Base-by-base conservation (phyloP, 257 asterid species). In the Fraxinus quadrangulata region DNA sequence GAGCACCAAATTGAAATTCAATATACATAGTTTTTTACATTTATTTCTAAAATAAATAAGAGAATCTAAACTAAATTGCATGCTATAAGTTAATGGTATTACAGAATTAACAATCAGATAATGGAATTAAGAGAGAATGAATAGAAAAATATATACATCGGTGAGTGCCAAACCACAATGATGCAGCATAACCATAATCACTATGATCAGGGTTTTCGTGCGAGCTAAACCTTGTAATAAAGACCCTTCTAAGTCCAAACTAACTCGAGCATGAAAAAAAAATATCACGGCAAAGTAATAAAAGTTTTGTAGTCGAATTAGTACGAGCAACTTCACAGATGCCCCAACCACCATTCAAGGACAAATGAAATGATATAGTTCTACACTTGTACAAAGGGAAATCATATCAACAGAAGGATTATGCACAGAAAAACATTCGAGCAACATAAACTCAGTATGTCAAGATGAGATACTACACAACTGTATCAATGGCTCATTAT, bases 401-500 rank as follows among this genome's bases (percentile, higher is more conserved):
- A 24, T 24, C 69, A 10, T 10, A 63, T 63, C 66, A 21, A 30
- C 19, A 24, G 40, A 39, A 75, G 24, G 72, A 75, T 28, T 66
- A 67, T 76, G 63, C 79, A 75, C 80, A 68, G 34, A 70, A 26
- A 24, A 36, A 71, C 69, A 63, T 61, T 8, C 23, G n/a, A 42
- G 33, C 42, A 54, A 47, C 39, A 76, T 6, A 24, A 28, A 42
- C 67, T 5, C 63, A 10, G n/a, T 33, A 67, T 68, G 67, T 74
- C 36, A 40, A 47, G 77, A 66, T 63, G 37, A n/a, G 68, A 56
- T 72, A 74, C 67, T 54, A 77, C 72, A 78, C 77, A 45, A 70
- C 74, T 81, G 72, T 56, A 66, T 19, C 71, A 71, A 78, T 19
- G 83, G 78, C 76, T 71, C 80, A 49, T 80, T 76, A 74, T 71